phyloP scores from a whole-genome alignment of 106 monocot species.

The Iris macrosiphon region DNA sequence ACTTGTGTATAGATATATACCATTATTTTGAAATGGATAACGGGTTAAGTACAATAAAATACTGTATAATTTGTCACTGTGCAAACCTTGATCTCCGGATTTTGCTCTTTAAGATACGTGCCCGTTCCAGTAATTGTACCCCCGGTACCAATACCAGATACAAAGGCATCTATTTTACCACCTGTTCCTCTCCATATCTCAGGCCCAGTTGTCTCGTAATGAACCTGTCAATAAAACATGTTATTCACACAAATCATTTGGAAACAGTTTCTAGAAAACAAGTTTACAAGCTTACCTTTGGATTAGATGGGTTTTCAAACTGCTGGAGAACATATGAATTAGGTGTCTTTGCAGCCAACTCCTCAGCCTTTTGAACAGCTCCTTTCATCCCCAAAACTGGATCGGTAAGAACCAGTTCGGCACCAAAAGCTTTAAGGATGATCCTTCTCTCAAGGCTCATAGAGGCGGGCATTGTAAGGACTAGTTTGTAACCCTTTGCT shows the following conservation, averaged over 20 bases:
- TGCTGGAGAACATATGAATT: constrained; percentile 79
- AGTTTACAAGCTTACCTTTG: constrained; percentile 29
- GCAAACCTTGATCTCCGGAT: constrained; percentile 50
- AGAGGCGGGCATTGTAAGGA: constrained; percentile 67
- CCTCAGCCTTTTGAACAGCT: constrained; percentile 64
- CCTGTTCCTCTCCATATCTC: constrained; percentile 58
- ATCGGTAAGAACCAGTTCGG: constrained; percentile 73
- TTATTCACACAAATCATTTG: not conserved
- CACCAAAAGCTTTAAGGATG: constrained; percentile 78
- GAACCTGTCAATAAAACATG: constrained; percentile 26
- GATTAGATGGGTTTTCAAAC: constrained; percentile 80
- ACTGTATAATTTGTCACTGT: no score
- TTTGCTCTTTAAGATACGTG: constrained; percentile 55
- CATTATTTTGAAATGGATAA: no score
- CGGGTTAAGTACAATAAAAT: no score
- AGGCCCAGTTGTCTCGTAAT: constrained; percentile 66
- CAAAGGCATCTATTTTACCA: constrained; percentile 52
- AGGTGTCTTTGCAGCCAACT: constrained; percentile 66
- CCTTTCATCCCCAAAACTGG: constrained; percentile 74
- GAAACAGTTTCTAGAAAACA: not conserved
- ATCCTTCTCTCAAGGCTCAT: constrained; percentile 77
- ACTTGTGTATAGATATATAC: no score
- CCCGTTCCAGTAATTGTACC: constrained; percentile 61
- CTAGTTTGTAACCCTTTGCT: constrained; percentile 74
- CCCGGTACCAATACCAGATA: constrained; percentile 43